These are phyloP conservation scores for Corymbia citriodora DNA, from an alignment of 441 rosid species.

Conservation along the genomic window DNA sequence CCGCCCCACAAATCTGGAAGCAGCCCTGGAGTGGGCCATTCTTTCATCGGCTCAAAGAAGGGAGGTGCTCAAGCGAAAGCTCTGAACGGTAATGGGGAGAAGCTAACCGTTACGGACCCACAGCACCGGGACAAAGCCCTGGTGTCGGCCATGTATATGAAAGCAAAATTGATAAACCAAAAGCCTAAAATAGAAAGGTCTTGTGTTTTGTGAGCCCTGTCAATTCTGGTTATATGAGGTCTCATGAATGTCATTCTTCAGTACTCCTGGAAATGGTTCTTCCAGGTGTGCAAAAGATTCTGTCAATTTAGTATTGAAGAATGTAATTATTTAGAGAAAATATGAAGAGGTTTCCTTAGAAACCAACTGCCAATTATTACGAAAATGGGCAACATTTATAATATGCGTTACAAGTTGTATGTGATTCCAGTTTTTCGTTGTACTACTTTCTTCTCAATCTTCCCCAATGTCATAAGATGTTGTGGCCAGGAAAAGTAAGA, in stretches of 20 bases:
- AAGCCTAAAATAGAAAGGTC: not conserved
- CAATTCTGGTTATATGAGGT: not conserved
- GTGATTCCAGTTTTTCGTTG: not conserved
- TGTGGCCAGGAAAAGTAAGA: not conserved
- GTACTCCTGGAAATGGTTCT: not conserved
- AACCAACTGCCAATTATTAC: not conserved
- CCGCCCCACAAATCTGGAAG: constrained; percentile 41
- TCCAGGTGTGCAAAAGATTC: not conserved
- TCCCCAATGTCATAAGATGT: not conserved
- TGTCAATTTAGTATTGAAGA: not conserved
- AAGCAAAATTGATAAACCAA: not conserved
- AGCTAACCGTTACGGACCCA: too few species aligned
- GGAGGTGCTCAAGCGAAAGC: not conserved
- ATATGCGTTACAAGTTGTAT: not conserved
- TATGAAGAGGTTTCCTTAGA: not conserved
- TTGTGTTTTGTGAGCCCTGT: not conserved
- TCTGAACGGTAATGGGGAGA: not conserved
- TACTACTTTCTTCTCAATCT: not conserved
- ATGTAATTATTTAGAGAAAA: not conserved
- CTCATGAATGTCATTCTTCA: not conserved
- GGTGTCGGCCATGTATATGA: constrained; percentile 24
- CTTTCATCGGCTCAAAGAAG: constrained; percentile 15
- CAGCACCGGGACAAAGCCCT: constrained; percentile 50
- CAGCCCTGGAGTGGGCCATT: constrained; percentile 48
- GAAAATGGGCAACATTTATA: not conserved